phyloP scores from a whole-genome alignment of 768 basidiomycete species.

The Tulasnella sp. region DNA sequence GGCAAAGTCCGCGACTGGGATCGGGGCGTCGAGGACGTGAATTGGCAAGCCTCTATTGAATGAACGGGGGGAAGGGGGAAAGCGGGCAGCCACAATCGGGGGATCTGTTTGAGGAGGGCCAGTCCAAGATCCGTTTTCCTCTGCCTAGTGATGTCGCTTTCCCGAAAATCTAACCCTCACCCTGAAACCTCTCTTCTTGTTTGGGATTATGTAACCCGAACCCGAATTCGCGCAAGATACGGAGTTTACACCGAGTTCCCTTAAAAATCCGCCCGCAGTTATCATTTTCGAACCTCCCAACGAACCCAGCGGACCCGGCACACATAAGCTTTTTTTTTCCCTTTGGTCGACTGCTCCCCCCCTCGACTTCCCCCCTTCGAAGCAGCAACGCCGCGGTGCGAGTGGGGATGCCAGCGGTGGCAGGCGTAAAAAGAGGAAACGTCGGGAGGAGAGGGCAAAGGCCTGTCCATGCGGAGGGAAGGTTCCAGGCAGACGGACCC shows the following conservation, averaged over 20 bases:
- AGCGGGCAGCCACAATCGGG: neutral
- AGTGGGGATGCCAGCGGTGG: neutral
- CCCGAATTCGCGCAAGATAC: neutral
- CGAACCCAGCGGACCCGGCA: neutral
- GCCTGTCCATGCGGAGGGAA: neutral
- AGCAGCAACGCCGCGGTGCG: neutral
- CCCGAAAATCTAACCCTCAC: neutral
- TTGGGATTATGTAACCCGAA: neutral
- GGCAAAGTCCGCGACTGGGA: neutral
- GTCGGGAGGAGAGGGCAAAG: neutral
- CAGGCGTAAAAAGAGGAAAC: neutral
- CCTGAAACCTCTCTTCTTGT: neutral
- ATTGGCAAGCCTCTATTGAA: neutral
- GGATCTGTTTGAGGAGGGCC: neutral
- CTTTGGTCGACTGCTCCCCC: neutral
- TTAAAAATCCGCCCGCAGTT: conserved; percentile 15
- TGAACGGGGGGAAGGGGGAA: no score
- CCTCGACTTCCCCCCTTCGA: neutral
- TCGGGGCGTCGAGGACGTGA: neutral
- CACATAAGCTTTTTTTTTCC: conserved; percentile 13
- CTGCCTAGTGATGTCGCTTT: neutral
- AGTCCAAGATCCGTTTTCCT: neutral
- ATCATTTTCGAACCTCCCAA: conserved; percentile 15
- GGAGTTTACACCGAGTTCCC: neutral
- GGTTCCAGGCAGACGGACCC: neutral